Evolutionary conservation across 768 basidiomycete species (phyloP), one percentile per base, ranked within the genome.

Genomic region (Pleurotus pulmonarius): DNA sequence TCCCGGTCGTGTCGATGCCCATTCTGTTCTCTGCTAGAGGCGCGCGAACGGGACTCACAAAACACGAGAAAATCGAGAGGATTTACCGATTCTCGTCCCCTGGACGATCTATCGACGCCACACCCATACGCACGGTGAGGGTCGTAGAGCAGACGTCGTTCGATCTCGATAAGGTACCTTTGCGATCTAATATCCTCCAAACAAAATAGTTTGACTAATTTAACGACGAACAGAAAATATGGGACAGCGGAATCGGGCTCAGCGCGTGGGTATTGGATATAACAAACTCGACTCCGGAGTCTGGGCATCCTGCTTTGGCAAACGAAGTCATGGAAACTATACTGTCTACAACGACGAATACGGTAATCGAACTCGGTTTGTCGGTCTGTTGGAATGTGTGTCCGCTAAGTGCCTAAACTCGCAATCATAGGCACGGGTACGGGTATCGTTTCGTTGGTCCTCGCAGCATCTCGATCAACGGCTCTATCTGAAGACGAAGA

Each of bases 171-270:
- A 96, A 97, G 83, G 94, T 92, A 34, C 7, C 8, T 34, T 34
- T 34, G 29, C 29, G 26, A 5, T 26, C 5, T 26, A 8, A 5
- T 26, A 26, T 11, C 29, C 7, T 34, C 4, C 29, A 34, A 34
- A 11, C 29, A 34, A 29, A 5, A 26, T 26, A 5, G 8, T 8
- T 8, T 8, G 1, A 34, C 29, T 34, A 1, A 34, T 34, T 34
- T 2, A 34, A 41, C 49, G 40, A 65, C 67, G 53, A 63, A 34
- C 73, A 96, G 94, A 96, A 96, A 92, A 81, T 96, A 54, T 97
- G 94, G 94, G 94, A 96, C 67, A 94, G 93, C 43, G 94, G 94
- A 2, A 78, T 96, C 46, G 93, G 90, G 5, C 72, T 94, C 16
- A 86, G 88, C 56, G 82, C 92, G 2, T 94, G 90, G 90, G 73